phyloP scores from a whole-genome alignment of 2,329 filamentous ascomycete genomes.

The Purpureocillium lavendulum region DNA sequence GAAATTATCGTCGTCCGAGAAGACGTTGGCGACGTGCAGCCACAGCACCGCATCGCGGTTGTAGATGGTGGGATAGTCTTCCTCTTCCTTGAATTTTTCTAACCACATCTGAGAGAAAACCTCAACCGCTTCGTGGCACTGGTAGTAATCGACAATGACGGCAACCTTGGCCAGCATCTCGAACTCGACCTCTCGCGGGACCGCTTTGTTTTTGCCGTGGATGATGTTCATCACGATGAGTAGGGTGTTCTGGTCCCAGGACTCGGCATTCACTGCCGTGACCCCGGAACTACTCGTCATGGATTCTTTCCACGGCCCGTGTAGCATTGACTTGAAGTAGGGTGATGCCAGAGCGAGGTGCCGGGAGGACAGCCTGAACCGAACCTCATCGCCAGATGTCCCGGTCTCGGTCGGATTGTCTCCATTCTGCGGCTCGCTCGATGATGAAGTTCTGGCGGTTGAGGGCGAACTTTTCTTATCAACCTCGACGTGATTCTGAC shows the following conservation, averaged over 20 bases:
- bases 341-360: constrained; percentile 26
- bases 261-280: neutral
- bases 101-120: constrained; percentile 18
- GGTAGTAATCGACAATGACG: constrained; percentile 32
- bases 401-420: neutral
- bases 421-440: too few species aligned
- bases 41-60: too few species aligned
- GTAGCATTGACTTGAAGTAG: constrained; percentile 10
- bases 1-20: too few species aligned
- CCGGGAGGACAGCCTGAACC: constrained; percentile 18
- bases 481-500: too few species aligned
- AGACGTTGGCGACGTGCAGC: too few species aligned
- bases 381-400: neutral
- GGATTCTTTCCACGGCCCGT: constrained; percentile 4
- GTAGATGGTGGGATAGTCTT: too few species aligned
- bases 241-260: constrained; percentile 28
- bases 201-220: constrained; percentile 29
- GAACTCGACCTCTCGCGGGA: constrained; percentile 27
- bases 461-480: too few species aligned
- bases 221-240: constrained; percentile 34
- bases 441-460: too few species aligned
- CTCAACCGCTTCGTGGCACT: constrained; percentile 32
- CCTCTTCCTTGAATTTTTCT: neutral
- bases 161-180: constrained; percentile 35
- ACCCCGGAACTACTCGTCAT: constrained; percentile 12